Evolutionary conservation across 2,329 filamentous ascomycete species (phyloP).

Genomic region (Onygena corvina): DNA sequence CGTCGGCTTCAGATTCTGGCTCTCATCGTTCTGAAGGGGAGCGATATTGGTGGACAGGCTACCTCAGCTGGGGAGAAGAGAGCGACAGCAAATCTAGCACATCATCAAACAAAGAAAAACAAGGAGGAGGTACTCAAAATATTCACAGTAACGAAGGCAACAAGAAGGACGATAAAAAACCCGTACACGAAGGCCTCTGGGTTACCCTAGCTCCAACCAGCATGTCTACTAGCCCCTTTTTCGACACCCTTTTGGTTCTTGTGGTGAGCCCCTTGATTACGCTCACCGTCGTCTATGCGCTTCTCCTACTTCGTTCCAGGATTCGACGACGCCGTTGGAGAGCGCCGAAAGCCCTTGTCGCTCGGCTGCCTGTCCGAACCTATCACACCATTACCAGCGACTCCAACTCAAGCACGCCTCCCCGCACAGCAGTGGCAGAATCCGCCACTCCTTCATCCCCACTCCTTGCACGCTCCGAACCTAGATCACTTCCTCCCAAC

Average conservation of each 20-base stretch:
- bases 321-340: constrained; percentile 85
- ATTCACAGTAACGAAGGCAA: not conserved
- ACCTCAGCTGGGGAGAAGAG: constrained; percentile 23
- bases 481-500: constrained; percentile 30
- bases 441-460: constrained; percentile 66
- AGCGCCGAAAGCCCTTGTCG: constrained; percentile 93
- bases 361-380: constrained; percentile 84
- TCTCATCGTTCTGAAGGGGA: not conserved
- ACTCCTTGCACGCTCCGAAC: constrained; percentile 43
- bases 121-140: constrained; percentile 7
- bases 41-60: constrained; percentile 27
- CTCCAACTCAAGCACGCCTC: constrained; percentile 44
- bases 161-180: constrained; percentile 21
- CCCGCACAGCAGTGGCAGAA: constrained; percentile 51
- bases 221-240: constrained; percentile 79
- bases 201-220: constrained; percentile 89
- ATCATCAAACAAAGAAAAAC: constrained; percentile 10
- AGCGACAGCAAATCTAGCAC: not conserved
- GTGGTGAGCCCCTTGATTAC: constrained; percentile 89
- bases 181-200: constrained; percentile 69
- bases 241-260: constrained; percentile 92
- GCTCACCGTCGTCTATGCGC: constrained; percentile 79
- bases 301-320: constrained; percentile 74
- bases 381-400: constrained; percentile 71
- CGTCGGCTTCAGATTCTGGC: not conserved